A percentile compares a stretch with the other conserved stretches of the same genome.
Evolutionary conservation across 148 eudicot species (phyloP).

Genomic region (Arbutus unedo): DNA sequence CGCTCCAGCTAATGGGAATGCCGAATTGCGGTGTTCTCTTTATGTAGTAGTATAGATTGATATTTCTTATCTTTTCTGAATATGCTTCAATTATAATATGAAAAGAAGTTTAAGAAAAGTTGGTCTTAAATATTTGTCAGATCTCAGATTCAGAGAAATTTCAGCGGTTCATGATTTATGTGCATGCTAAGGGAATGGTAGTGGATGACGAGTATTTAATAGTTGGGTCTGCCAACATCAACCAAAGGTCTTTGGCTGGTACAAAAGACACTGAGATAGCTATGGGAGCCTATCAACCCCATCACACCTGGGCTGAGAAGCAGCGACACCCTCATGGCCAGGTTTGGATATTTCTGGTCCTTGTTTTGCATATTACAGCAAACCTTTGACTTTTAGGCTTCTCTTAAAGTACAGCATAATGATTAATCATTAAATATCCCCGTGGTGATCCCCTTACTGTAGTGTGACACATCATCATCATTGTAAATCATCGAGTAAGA

Average conservation of each 20-base stretch:
- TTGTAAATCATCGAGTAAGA: too few relatives aligned
- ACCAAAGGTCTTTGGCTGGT: conserved; percentile 57
- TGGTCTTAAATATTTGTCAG: conserved; percentile 25
- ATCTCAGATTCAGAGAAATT: conserved; percentile 35
- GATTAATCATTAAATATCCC: not conserved
- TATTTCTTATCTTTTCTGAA: not conserved
- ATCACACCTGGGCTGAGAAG: conserved; percentile 33
- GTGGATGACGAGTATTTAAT: conserved; percentile 53
- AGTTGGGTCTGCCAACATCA: conserved; percentile 50
- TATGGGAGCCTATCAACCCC: conserved; percentile 52
- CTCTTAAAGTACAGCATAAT: not conserved
- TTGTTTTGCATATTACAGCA: conserved; percentile 3
- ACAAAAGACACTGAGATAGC: conserved; percentile 47
- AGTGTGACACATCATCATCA: not conserved
- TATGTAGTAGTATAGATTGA: not conserved
- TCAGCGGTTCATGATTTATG: conserved; percentile 49
- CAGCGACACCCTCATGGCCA: conserved; percentile 25
- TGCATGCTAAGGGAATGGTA: conserved; percentile 54
- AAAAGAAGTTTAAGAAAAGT: conserved; percentile 20
- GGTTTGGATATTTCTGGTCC: conserved; percentile 4
- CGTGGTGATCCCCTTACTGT: not conserved
- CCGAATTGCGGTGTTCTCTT: not conserved
- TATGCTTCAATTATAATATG: not conserved
- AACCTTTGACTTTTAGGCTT: not conserved
- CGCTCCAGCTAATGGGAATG: not conserved